phyloP scores from a whole-genome alignment of 495 filamentous ascomycete species.

The Parachaetomium inaequale region DNA sequence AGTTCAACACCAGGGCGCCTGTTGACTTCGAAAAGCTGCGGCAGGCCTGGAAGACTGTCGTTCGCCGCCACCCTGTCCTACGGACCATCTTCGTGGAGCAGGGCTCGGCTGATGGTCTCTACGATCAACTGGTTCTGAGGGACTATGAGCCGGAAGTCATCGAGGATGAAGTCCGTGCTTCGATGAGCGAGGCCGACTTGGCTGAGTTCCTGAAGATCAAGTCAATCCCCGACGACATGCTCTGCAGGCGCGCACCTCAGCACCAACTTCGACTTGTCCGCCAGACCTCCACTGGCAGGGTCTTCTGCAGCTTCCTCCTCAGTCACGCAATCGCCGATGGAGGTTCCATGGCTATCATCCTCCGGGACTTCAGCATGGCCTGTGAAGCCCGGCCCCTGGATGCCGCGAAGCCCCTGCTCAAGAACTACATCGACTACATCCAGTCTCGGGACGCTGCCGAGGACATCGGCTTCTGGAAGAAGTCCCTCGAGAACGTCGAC shows the following conservation, averaged over 20 bases:
- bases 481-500: constrained; percentile 22
- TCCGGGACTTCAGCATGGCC: constrained; percentile 3
- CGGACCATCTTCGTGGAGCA: constrained; percentile 32
- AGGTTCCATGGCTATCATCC: constrained; percentile 7
- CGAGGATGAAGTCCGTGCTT: constrained; percentile 34
- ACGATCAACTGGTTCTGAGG: constrained; percentile 11
- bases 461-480: constrained; percentile 13
- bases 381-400: neutral
- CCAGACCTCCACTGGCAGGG: neutral
- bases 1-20: neutral
- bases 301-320: constrained; percentile 4
- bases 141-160: constrained; percentile 31
- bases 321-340: constrained; percentile 13
- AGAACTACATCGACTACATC: constrained; percentile 14
- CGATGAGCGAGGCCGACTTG: constrained; percentile 33
- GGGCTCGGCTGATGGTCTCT: constrained; percentile 3
- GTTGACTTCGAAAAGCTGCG: neutral
- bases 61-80: constrained; percentile 46
- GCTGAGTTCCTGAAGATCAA: constrained; percentile 32
- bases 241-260: neutral
- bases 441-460: constrained; percentile 52
- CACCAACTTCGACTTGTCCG: constrained; percentile 2
- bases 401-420: neutral
- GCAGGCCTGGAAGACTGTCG: constrained; percentile 49
- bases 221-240: neutral